Conservation (phyloP, 2,329 filamentous ascomycete species). For the Sphaerulina musiva region DNA sequence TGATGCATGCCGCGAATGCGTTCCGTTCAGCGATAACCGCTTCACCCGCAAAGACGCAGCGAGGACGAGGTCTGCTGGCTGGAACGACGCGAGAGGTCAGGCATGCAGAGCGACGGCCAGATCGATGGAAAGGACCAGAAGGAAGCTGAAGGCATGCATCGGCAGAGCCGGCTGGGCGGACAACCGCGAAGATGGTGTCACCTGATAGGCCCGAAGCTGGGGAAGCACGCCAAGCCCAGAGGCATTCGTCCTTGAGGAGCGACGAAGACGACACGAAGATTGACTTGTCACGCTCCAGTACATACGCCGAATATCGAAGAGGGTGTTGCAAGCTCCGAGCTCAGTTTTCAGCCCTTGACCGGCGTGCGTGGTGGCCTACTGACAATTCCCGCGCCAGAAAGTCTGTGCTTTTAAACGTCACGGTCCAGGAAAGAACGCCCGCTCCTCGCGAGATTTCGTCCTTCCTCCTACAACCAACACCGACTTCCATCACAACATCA, state of each 20-base stretch:
- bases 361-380: conserved; percentile 5
- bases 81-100: not conserved
- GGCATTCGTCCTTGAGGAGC: not conserved
- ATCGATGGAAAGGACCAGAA: not conserved
- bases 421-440: conserved; percentile 2
- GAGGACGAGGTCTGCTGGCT: conserved; percentile 1
- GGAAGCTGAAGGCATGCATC: not conserved
- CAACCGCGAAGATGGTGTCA: conserved; percentile 7
- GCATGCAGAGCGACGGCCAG: not conserved
- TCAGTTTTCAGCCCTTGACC: conserved; percentile 12
- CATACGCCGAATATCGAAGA: conserved; percentile 25
- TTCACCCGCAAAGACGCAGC: conserved; percentile 9
- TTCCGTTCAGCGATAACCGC: not conserved
- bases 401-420: not conserved
- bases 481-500: conserved; percentile 21
- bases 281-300: conserved; percentile 17
- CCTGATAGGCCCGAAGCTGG: conserved; percentile 15
- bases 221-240: conserved; percentile 7
- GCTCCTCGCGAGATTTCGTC: conserved; percentile 7
- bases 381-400: conserved; percentile 11
- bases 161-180: conserved; percentile 10
- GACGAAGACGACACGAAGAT: conserved; percentile 12
- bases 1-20: not conserved
- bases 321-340: conserved; percentile 23
- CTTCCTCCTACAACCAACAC: conserved; percentile 13